A percentile compares a stretch with the other conserved stretches of the same genome.
phyloP scores from a whole-genome alignment of 2,329 filamentous ascomycete genomes.

The Aspergillus melleus region DNA sequence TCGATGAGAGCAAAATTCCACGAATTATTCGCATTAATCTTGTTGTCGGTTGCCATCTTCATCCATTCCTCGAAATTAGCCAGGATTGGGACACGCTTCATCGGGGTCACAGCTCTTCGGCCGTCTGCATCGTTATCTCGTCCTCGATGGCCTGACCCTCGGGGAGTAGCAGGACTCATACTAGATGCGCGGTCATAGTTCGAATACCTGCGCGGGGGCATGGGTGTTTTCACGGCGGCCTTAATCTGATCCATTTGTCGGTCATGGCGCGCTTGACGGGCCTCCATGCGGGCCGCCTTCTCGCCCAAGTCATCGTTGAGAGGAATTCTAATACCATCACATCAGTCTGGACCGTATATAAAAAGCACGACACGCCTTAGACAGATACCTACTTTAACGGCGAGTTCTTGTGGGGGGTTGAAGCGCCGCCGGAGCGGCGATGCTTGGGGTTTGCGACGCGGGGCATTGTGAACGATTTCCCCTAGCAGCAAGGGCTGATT shows the following conservation, averaged over 20 bases:
- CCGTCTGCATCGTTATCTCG: slow-evolving; percentile 56
- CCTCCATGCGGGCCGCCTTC: slow-evolving; percentile 83
- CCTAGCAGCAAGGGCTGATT: slow-evolving; percentile 25
- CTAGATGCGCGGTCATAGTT: slow-evolving; percentile 37
- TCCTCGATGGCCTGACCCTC: slow-evolving; percentile 34
- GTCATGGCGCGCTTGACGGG: slow-evolving; percentile 83
- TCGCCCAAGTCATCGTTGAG: slow-evolving; percentile 94
- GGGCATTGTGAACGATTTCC: slow-evolving; percentile 50
- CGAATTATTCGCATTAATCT: slow-evolving; percentile 96
- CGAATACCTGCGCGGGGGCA: slow-evolving; percentile 42
- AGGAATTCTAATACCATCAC: slow-evolving; percentile 66
- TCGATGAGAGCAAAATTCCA: slow-evolving; percentile 99
- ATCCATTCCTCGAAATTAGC: slow-evolving; percentile 99
- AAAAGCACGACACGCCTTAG: not conserved
- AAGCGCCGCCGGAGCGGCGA: slow-evolving; percentile 47
- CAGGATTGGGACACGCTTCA: slow-evolving; percentile 92
- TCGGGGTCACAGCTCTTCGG: slow-evolving; percentile 79
- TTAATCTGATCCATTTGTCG: slow-evolving; percentile 91
- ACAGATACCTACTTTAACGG: slow-evolving; percentile 48
- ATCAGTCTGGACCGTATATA: slow-evolving; percentile 13
- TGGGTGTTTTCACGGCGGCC: slow-evolving; percentile 60
- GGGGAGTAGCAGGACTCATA: slow-evolving; percentile 53
- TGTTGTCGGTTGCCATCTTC: slow-evolving; percentile 99
- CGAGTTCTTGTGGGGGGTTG: slow-evolving; percentile 54
- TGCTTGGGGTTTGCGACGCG: slow-evolving; percentile 54